Conservation (phyloP, 2,329 filamentous ascomycete species). For the Escovopsis weberi region DNA sequence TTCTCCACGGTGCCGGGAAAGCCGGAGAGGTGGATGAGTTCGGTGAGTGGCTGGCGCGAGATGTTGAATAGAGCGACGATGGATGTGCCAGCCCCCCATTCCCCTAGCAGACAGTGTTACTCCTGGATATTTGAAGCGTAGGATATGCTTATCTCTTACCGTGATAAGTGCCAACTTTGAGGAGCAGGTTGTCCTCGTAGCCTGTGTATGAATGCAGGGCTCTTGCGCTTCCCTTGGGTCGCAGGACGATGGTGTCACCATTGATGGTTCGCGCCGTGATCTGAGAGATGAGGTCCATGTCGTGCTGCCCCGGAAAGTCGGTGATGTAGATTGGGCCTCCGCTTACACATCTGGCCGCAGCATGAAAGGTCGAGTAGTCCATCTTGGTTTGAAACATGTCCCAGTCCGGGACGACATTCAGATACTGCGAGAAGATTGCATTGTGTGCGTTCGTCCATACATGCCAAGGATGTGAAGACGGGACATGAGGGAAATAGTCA, state of each 20-base stretch:
- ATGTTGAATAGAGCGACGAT: slow-evolving; percentile 82
- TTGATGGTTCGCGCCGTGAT: slow-evolving; percentile 63
- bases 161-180: slow-evolving; percentile 70
- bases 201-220: slow-evolving; percentile 58
- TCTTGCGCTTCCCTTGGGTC: slow-evolving; percentile 62
- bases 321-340: slow-evolving; percentile 94
- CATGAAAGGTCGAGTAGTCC: slow-evolving; percentile 68
- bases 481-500: slow-evolving; percentile 79
- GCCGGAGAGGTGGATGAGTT: slow-evolving; percentile 53
- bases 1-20: slow-evolving; percentile 55
- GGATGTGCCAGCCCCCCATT: slow-evolving; percentile 50
- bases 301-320: slow-evolving; percentile 70
- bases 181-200: slow-evolving; percentile 57
- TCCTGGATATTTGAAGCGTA: neutral
- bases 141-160: slow-evolving; percentile 27
- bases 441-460: slow-evolving; percentile 92
- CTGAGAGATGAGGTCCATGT: slow-evolving; percentile 59
- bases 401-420: slow-evolving; percentile 79
- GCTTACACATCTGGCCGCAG: slow-evolving; percentile 74
- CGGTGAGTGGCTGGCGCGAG: slow-evolving; percentile 43
- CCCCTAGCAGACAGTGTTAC: slow-evolving; percentile 17
- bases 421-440: slow-evolving; percentile 61
- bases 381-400: slow-evolving; percentile 55
- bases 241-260: slow-evolving; percentile 65
- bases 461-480: slow-evolving; percentile 81